Conservation (phyloP, 768 basidiomycete species). For the Phaeolepiota aurea region DNA sequence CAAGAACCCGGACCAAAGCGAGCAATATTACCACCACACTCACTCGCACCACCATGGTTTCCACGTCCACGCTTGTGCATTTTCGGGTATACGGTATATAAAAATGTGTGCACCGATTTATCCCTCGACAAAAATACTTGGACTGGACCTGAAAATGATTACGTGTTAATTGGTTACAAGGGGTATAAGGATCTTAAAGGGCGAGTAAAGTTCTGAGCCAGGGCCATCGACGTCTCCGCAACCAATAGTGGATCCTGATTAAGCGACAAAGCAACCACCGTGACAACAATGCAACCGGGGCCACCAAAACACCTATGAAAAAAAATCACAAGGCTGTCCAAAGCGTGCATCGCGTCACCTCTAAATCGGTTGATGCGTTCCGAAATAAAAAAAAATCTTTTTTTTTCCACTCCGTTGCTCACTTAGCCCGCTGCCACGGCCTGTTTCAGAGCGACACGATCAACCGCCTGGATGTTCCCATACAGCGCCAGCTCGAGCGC, state of each 20-base stretch:
- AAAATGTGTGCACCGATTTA: too few species aligned
- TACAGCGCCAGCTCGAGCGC: constrained; percentile 33
- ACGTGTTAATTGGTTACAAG: neutral
- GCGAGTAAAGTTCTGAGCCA: neutral
- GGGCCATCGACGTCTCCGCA: neutral
- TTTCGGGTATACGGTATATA: too few species aligned
- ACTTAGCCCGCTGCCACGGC: neutral
- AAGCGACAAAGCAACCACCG: too few species aligned
- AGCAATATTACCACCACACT: too few species aligned
- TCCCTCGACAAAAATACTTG: neutral
- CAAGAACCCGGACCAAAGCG: too few species aligned
- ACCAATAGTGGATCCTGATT: neutral
- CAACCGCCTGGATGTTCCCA: constrained; percentile 22
- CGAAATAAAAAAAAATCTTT: too few species aligned
- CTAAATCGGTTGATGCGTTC: neutral
- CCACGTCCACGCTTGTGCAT: too few species aligned
- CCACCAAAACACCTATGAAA: too few species aligned
- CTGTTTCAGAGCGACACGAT: neutral
- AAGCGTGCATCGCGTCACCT: neutral
- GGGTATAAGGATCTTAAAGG: neutral
- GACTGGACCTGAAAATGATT: neutral
- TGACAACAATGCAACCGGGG: too few species aligned
- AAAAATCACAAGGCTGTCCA: neutral
- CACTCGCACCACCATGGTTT: too few species aligned
- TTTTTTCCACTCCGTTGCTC: neutral